phyloP scores from a whole-genome alignment of 2,329 filamentous ascomycete species.

The Tolypocladium album region DNA sequence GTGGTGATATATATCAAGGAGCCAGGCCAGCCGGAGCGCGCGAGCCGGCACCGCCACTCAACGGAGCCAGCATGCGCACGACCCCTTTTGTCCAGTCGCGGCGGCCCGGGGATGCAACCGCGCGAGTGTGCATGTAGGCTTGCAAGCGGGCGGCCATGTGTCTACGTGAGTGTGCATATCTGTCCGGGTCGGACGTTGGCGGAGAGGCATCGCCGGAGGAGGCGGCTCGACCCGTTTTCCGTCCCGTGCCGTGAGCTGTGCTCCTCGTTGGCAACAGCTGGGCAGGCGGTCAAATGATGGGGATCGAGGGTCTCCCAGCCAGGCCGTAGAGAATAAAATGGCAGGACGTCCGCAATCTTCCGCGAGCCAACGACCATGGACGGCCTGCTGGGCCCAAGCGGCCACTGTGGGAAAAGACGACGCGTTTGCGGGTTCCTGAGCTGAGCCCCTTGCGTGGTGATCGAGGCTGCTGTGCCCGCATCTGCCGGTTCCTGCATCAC shows the following conservation, averaged over 20 bases:
- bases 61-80: background rate
- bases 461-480: background rate
- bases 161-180: background rate
- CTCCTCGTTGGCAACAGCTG: background rate
- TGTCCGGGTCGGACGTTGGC: background rate
- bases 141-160: background rate
- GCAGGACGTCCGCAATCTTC: background rate
- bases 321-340: background rate
- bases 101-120: background rate
- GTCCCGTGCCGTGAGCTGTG: background rate
- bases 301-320: background rate
- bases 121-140: background rate
- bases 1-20: background rate
- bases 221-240: background rate
- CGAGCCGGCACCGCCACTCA: background rate
- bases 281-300: background rate
- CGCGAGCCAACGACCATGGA: background rate
- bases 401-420: background rate
- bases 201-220: background rate
- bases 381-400: background rate
- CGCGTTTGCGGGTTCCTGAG: background rate
- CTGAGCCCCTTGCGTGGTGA: background rate
- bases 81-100: background rate
- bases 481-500: background rate
- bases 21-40: background rate